Conservation (phyloP, 1,284 basidiomycete genomes). For the Inonotus hispidus region DNA sequence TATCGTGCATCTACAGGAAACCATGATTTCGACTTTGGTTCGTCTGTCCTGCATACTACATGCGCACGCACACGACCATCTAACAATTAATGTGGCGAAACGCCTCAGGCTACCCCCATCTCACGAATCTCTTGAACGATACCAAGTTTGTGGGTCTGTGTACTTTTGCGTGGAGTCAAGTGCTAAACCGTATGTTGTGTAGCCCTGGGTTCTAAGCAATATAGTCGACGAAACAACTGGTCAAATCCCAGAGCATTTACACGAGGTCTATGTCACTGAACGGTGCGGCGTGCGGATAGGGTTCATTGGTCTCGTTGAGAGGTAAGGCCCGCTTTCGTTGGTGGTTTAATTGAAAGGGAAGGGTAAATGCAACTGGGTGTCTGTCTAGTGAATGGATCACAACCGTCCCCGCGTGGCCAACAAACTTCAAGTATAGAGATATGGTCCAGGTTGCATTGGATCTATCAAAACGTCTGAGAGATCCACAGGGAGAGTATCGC, state of each 20-base stretch:
- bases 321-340: conserved; percentile 40
- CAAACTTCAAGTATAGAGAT: conserved; percentile 62
- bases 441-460: conserved; percentile 62
- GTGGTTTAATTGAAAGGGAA: neutral
- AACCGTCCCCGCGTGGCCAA: conserved; percentile 80
- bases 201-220: conserved; percentile 77
- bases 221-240: conserved; percentile 62
- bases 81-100: neutral
- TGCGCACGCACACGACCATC: conserved; percentile 6
- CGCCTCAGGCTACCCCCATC: conserved; percentile 70
- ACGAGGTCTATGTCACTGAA: conserved; percentile 60
- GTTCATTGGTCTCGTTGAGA: conserved; percentile 78
- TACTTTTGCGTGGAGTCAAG: conserved; percentile 17
- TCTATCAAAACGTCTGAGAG: conserved; percentile 67
- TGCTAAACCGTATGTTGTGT: conserved; percentile 21
- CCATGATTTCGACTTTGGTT: conserved; percentile 79
- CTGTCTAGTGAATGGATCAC: conserved; percentile 74
- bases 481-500: conserved; percentile 59
- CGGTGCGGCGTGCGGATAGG: conserved; percentile 68
- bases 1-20: conserved; percentile 46
- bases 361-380: neutral
- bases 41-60: conserved; percentile 2
- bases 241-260: conserved; percentile 49
- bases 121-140: conserved; percentile 65
- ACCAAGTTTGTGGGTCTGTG: conserved; percentile 58